Percentiles rank a stretch among this genome's conserved stretches.
phyloP scores from a whole-genome alignment of 495 filamentous ascomycete species.

The Penicillium diatomitis region DNA sequence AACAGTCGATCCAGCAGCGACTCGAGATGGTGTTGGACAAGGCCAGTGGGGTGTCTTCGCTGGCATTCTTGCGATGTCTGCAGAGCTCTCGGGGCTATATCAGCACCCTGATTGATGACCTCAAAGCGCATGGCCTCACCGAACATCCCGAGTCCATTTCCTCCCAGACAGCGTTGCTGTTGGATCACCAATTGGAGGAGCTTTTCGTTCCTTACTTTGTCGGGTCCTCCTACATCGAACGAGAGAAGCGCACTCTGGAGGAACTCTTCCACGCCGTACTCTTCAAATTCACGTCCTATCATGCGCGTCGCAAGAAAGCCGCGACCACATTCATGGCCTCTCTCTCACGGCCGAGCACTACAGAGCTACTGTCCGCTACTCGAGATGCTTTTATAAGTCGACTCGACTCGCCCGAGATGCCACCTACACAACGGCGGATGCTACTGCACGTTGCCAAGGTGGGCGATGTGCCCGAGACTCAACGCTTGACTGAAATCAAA shows the following conservation, averaged over 20 bases:
- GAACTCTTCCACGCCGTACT: slow-evolving; percentile 87
- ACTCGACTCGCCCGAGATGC: slow-evolving; percentile 76
- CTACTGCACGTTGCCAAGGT: slow-evolving; percentile 77
- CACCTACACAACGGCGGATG: slow-evolving; percentile 73
- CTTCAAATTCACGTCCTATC: slow-evolving; percentile 92
- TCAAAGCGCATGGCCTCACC: slow-evolving; percentile 90
- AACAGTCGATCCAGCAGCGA: slow-evolving; percentile 93
- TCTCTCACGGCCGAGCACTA: slow-evolving; percentile 70
- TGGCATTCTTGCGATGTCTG: slow-evolving; percentile 84
- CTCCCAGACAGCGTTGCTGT: slow-evolving; percentile 68
- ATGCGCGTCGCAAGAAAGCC: slow-evolving; percentile 77
- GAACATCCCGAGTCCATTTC: slow-evolving; percentile 90
- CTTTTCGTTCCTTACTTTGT: slow-evolving; percentile 93
- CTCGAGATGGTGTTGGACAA: slow-evolving; percentile 96
- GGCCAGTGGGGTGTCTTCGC: slow-evolving; percentile 76
- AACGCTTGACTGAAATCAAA: slow-evolving; percentile 61
- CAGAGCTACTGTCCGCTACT: slow-evolving; percentile 67
- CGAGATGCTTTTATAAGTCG: slow-evolving; percentile 72
- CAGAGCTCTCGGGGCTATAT: slow-evolving; percentile 87
- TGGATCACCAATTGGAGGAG: slow-evolving; percentile 96
- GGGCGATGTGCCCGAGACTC: slow-evolving; percentile 40
- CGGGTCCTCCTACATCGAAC: slow-evolving; percentile 90
- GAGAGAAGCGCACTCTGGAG: slow-evolving; percentile 81
- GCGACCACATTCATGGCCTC: slow-evolving; percentile 84
- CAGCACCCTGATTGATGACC: slow-evolving; percentile 73